Evolutionary conservation across 2,329 filamentous ascomycete genomes (phyloP).

Genomic region (Macrophomina pseudophaseolina): DNA sequence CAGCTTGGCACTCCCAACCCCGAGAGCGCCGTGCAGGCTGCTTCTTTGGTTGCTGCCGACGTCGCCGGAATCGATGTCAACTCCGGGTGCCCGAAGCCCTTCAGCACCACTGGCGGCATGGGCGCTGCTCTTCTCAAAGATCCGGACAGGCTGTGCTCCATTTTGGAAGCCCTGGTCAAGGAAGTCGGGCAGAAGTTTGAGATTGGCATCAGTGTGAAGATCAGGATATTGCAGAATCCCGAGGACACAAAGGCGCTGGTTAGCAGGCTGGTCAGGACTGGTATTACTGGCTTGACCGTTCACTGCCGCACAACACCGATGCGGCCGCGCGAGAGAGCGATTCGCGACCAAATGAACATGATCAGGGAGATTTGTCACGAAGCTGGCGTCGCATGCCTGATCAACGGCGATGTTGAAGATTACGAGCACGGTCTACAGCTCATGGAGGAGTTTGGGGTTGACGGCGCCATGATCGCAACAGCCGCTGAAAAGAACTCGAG

Average conservation of each 20-base stretch:
- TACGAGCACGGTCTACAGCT: constrained; percentile 74
- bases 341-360: constrained; percentile 85
- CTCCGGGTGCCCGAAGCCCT: constrained; percentile 96
- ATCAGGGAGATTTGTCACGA: constrained; percentile 79
- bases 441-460: constrained; percentile 79
- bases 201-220: constrained; percentile 97
- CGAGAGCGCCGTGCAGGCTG: constrained; percentile 80
- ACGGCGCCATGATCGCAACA: constrained; percentile 97
- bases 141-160: constrained; percentile 81
- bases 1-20: constrained; percentile 90
- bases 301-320: constrained; percentile 97
- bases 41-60: constrained; percentile 80
- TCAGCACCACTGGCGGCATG: constrained; percentile 93
- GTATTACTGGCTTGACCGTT: constrained; percentile 89
- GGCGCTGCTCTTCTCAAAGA: constrained; percentile 86
- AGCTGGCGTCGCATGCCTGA: constrained; percentile 86
- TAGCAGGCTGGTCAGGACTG: constrained; percentile 77
- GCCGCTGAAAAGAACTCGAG: constrained; percentile 90
- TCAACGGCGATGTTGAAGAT: constrained; percentile 89
- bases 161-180: constrained; percentile 80
- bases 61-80: constrained; percentile 97
- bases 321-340: constrained; percentile 86
- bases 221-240: constrained; percentile 79
- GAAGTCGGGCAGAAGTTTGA: constrained; percentile 77
- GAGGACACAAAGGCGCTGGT: constrained; percentile 80